Evolutionary conservation across 352 stramenopile species (phyloP).

Genomic region (Aphanomyces invadans): DNA sequence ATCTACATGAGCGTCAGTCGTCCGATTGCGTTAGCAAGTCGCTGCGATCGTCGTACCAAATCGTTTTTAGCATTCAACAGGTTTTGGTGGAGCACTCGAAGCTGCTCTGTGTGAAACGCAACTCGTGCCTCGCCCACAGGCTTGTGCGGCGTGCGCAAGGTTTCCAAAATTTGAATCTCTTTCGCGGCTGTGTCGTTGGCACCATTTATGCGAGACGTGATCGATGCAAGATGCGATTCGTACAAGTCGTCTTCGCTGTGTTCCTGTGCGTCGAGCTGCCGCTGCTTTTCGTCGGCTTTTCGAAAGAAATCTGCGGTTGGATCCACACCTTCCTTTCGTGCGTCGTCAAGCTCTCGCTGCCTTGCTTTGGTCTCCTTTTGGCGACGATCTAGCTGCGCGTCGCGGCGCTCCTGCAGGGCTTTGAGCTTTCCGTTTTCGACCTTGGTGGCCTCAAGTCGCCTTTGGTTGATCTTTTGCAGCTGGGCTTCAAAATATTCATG

Average conservation of each 20-base stretch:
- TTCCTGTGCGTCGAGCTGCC: conserved; percentile 46
- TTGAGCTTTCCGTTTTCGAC: conserved; percentile 56
- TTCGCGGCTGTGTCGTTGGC: conserved; percentile 36
- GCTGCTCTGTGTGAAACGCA: conserved; percentile 54
- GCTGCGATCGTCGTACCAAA: too few relatives aligned
- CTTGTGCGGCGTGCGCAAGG: conserved; percentile 35
- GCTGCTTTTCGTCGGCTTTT: conserved; percentile 53
- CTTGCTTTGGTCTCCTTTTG: conserved; percentile 58
- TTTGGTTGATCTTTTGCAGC: conserved; percentile 32
- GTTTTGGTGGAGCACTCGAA: conserved; percentile 25
- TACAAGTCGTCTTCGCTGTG: conserved; percentile 49
- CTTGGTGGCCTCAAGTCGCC: conserved; percentile 32
- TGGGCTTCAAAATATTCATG: conserved; percentile 46
- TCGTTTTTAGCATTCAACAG: not conserved
- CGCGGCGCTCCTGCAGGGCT: conserved; percentile 39
- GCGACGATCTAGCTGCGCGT: conserved; percentile 39
- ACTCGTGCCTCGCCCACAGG: conserved; percentile 46
- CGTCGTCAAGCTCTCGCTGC: conserved; percentile 49
- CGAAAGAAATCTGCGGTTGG: conserved; percentile 72
- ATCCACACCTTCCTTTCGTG: conserved; percentile 57
- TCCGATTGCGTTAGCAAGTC: too few relatives aligned
- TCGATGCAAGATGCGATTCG: conserved; percentile 34
- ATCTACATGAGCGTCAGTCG: conserved; percentile 5
- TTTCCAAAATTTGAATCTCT: conserved; percentile 33
- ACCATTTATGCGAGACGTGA: conserved; percentile 37